Evolutionary conservation across 2,329 filamentous ascomycete genomes (phyloP).

Genomic region (Fusarium pseudoanthophilum): DNA sequence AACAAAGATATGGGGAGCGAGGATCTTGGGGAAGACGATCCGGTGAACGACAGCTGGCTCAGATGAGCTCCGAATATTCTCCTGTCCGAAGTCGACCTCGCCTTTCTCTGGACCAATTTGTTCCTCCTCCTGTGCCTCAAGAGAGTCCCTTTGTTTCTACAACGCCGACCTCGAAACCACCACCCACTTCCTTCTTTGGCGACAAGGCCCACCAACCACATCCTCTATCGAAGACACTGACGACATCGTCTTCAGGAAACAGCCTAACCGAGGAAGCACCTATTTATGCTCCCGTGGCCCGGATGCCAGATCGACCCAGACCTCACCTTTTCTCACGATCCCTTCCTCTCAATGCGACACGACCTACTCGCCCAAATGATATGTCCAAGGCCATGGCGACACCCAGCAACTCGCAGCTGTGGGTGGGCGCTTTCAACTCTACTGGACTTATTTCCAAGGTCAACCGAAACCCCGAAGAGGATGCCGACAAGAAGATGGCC

Average conservation of each 20-base stretch:
- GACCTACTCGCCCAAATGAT: conserved; percentile 50
- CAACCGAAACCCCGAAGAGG: conserved; percentile 82
- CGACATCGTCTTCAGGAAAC: conserved; percentile 85
- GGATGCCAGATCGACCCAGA: conserved; percentile 41
- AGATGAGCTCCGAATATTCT: conserved; percentile 63
- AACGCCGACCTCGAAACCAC: conserved; percentile 65
- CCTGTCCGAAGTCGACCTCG: conserved; percentile 74
- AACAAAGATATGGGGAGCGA: conserved; percentile 81
- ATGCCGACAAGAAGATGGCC: conserved; percentile 66
- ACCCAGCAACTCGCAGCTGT: conserved; percentile 64
- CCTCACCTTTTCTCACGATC: conserved; percentile 53
- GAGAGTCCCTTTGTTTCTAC: conserved; percentile 73
- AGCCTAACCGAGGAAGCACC: conserved; percentile 77
- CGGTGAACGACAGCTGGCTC: conserved; percentile 66
- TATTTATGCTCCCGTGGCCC: conserved; percentile 46
- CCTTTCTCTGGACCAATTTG: conserved; percentile 81
- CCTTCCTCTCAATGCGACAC: conserved; percentile 52
- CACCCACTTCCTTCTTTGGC: conserved; percentile 44
- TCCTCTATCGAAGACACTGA: conserved; percentile 86
- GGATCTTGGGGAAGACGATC: conserved; percentile 70
- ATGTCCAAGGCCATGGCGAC: conserved; percentile 51
- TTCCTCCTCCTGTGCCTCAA: conserved; percentile 69
- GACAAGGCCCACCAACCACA: conserved; percentile 71
- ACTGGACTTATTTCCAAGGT: conserved; percentile 96
- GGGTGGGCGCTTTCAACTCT: conserved; percentile 89